phyloP scores from a whole-genome alignment of 2,329 filamentous ascomycete genomes.

The Verticillium tricorpus region DNA sequence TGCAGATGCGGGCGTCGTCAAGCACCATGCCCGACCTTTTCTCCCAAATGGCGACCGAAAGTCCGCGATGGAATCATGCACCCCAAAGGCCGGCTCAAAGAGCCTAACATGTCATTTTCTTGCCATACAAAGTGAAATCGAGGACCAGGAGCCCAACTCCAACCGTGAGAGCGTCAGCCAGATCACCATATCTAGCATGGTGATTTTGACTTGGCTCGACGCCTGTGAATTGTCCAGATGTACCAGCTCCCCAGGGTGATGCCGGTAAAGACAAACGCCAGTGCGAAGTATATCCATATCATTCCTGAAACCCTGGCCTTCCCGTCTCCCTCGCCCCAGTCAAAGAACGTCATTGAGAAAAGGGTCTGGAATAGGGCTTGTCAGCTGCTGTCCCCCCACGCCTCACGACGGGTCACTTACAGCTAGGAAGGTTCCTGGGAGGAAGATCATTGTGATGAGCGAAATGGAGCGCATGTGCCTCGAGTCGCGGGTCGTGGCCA shows the following conservation, averaged over 20 bases:
- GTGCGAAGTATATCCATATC: slow-evolving; percentile 14
- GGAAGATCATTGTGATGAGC: slow-evolving; percentile 24
- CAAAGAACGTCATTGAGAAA: slow-evolving; percentile 20
- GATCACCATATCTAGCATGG: background rate
- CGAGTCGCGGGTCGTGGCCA: slow-evolving; percentile 20
- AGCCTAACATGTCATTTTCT: too few relatives aligned
- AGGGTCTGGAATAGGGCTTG: slow-evolving; percentile 11
- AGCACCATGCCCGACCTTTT: background rate
- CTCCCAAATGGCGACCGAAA: background rate
- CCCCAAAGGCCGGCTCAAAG: too few relatives aligned
- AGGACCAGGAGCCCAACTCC: background rate
- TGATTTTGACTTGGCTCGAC: background rate
- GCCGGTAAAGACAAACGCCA: background rate
- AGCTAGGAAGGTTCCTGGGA: slow-evolving; percentile 24
- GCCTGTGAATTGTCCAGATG: background rate
- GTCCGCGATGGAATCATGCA: too few relatives aligned
- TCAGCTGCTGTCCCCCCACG: background rate
- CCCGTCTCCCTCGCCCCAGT: slow-evolving; percentile 13
- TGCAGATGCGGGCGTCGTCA: background rate
- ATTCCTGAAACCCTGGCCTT: slow-evolving; percentile 11
- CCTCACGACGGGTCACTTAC: slow-evolving; percentile 9
- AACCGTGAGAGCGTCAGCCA: background rate
- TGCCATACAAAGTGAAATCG: too few relatives aligned
- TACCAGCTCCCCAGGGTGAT: background rate
- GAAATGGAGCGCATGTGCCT: slow-evolving; percentile 23